A percentile compares a stretch with the other conserved stretches of the same genome.
These are phyloP conservation scores for Nakaseomyces bracarensis DNA, from an alignment of 1,139 yeast genomes.

Conservation along the genomic window DNA sequence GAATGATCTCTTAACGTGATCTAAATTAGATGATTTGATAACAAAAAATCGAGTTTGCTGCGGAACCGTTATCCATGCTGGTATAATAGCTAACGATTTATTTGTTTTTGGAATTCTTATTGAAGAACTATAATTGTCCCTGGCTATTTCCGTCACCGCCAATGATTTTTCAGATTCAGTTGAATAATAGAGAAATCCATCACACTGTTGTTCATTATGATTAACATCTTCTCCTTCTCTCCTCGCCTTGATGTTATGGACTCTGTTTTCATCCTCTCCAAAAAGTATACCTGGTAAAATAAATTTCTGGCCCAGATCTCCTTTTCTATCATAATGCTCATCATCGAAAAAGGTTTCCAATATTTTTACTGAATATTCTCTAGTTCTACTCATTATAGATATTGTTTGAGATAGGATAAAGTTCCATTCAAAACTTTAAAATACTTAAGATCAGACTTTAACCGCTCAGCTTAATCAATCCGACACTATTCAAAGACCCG, in stretches of 20 bases:
- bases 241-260: too few species aligned
- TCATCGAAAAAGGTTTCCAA: not conserved
- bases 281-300: slow-evolving; percentile 2
- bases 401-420: too few species aligned
- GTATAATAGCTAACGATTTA: slow-evolving; percentile 17
- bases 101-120: not conserved
- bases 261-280: slow-evolving; percentile 9
- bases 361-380: not conserved
- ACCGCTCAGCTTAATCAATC: not conserved
- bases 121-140: too few species aligned
- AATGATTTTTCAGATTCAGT: not conserved
- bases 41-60: slow-evolving; percentile 47
- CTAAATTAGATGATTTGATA: slow-evolving; percentile 45
- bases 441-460: too few species aligned
- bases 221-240: too few species aligned
- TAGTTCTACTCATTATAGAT: not conserved
- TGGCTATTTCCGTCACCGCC: too few species aligned
- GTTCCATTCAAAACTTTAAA: too few species aligned
- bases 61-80: slow-evolving; percentile 28
- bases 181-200: too few species aligned
- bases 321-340: not conserved
- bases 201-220: too few species aligned
- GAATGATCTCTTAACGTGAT: slow-evolving; percentile 45
- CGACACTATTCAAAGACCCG: not conserved
- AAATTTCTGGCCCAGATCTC: slow-evolving; percentile 6